These are phyloP conservation scores for Ustilago lituana DNA, from an alignment of 1,284 basidiomycete genomes.

Conservation along the genomic window DNA sequence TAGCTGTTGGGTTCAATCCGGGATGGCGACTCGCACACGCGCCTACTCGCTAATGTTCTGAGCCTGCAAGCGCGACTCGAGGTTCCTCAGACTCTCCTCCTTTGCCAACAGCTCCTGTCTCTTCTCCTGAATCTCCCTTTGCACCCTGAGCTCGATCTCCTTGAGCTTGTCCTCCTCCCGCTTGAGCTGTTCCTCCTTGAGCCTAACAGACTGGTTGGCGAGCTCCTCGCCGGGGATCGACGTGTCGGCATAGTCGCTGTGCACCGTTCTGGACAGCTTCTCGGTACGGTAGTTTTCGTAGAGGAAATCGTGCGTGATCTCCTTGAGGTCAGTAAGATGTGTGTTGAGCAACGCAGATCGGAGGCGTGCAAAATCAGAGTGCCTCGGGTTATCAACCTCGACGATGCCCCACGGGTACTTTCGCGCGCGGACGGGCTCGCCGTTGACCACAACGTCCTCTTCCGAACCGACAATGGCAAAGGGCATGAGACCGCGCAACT, in stretches of 20 bases:
- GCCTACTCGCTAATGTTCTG: slow-evolving; percentile 42
- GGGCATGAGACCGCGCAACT: slow-evolving; percentile 71
- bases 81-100: slow-evolving; percentile 74
- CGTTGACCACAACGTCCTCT: slow-evolving; percentile 92
- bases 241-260: slow-evolving; percentile 73
- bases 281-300: slow-evolving; percentile 96
- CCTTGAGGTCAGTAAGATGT: slow-evolving; percentile 87
- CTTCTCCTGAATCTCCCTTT: slow-evolving; percentile 98
- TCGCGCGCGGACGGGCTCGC: slow-evolving; percentile 87
- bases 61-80: slow-evolving; percentile 87
- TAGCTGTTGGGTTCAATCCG: too few species aligned
- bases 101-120: slow-evolving; percentile 82
- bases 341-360: slow-evolving; percentile 91
- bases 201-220: slow-evolving; percentile 91
- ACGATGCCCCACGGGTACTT: slow-evolving; percentile 98
- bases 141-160: slow-evolving; percentile 97
- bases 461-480: slow-evolving; percentile 98
- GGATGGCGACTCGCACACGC: too few species aligned
- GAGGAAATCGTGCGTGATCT: slow-evolving; percentile 89
- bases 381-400: slow-evolving; percentile 97
- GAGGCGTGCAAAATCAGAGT: slow-evolving; percentile 94
- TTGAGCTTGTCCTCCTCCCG: slow-evolving; percentile 84
- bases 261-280: slow-evolving; percentile 92
- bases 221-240: slow-evolving; percentile 80
- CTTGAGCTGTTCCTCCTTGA: slow-evolving; percentile 98